Conservation (phyloP, 306 rosid species). For the Pterocarpus santalinus region DNA sequence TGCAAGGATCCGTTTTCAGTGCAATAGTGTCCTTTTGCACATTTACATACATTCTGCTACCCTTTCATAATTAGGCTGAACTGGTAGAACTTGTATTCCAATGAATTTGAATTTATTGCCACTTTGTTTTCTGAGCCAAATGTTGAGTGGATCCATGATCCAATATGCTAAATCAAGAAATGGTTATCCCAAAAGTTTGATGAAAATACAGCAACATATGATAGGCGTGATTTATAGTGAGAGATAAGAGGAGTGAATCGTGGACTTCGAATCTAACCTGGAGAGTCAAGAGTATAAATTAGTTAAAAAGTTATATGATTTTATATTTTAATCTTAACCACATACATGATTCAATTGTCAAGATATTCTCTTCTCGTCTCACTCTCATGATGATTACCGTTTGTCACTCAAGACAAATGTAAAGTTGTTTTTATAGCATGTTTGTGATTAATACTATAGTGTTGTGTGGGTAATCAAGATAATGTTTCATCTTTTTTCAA, state of each 20-base stretch:
- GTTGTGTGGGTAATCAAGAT: slow-evolving; percentile 11
- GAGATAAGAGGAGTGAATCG: slow-evolving; percentile 16
- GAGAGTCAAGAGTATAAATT: not conserved
- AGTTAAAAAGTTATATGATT: not conserved
- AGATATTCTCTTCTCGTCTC: not conserved
- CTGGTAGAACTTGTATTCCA: not conserved
- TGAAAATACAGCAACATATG: not conserved
- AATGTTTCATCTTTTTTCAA: slow-evolving; percentile 7
- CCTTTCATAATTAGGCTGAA: not conserved
- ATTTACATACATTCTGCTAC: not conserved
- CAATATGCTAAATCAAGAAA: slow-evolving; percentile 5
- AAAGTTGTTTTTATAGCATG: not conserved
- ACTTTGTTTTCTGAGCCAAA: slow-evolving; percentile 12
- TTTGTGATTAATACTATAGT: slow-evolving; percentile 25
- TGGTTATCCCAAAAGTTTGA: not conserved
- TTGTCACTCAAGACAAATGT: not conserved
- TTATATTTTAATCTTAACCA: slow-evolving; percentile 8
- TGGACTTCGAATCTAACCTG: not conserved
- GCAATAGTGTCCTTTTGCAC: not conserved
- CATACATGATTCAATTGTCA: not conserved
- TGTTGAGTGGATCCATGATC: slow-evolving; percentile 17
- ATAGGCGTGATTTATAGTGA: not conserved
- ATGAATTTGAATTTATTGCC: slow-evolving; percentile 1
- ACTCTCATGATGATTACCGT: not conserved
- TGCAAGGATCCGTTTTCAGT: slow-evolving; percentile 14